Evolutionary conservation across 202 grass and related monocot species (phyloP), one percentile per base, ranked within the genome.

Genomic region (Dendrocalamus latiflorus): DNA sequence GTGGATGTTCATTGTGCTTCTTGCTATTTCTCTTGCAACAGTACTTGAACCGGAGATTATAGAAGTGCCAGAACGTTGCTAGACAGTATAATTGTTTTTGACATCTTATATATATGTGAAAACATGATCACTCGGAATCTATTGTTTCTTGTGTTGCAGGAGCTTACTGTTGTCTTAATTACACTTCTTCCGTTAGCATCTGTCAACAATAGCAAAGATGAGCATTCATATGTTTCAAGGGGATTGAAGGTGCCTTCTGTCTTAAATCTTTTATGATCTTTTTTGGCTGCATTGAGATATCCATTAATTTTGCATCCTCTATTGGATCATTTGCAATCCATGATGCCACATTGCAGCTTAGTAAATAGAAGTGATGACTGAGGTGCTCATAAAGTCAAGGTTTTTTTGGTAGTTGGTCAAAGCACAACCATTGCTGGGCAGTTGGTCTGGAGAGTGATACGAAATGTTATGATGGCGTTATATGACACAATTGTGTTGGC

Each of bases 101-200:
- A 51, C 42, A 51, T 49, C 68, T 64, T 62, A 61, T 50, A 68
- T 70, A 81, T 64, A 71, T 81, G 56, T 77, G 8, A 37, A 47
- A 58, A 26, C 39, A 82, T 89, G 48, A 73, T 24, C 67, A 51
- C 15, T 67, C 14, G 5, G 6, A 41, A 43, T 58, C 44, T 60
- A 38, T 72, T 71, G 12, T 84, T 78, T 79, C 60, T 68, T 91
- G 38, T 87, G 62, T 76, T 86, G 59, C 80, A 98, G 95, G 95
- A 98, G 65, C 90, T 98, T 62, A 89, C 78, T 59, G 78, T 85
- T 66, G 81, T 88, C 76, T 85, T 94, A 87, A 60, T 90, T 86
- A 87, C 89, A 1, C 95, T 98, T 86, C 92, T 98, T 87, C 92
- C 95, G 26, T 79, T 92, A 82, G 86, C 87, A 86, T 93, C 81